A percentile compares a stretch with the other conserved stretches of the same genome.
These are phyloP conservation scores for Termitomyces sp. DNA, from an alignment of 768 basidiomycete species.

Conservation along the genomic window DNA sequence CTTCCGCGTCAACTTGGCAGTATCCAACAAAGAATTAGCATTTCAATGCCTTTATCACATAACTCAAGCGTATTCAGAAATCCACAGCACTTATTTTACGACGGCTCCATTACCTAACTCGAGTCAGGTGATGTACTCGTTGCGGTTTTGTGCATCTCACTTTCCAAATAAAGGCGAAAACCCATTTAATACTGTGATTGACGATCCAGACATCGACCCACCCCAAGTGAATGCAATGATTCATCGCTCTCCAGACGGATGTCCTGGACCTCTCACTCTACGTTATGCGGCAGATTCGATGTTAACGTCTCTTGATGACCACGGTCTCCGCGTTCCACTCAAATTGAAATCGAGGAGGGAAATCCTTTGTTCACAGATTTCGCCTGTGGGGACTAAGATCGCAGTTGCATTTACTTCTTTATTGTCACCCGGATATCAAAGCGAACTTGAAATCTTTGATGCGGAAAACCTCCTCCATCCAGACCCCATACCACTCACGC, in stretches of 20 bases:
- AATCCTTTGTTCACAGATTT: not conserved
- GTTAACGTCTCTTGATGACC: not conserved
- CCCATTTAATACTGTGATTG: not conserved
- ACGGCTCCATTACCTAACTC: not conserved
- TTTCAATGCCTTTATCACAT: not conserved
- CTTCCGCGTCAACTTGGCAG: not conserved
- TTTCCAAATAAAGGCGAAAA: not conserved
- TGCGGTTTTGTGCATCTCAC: constrained; percentile 1
- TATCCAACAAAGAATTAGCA: not conserved
- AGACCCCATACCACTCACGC: not conserved
- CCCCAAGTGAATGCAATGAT: not conserved
- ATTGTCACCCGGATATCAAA: too few species aligned
- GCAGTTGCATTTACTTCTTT: not conserved
- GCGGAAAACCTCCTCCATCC: not conserved
- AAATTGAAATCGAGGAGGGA: not conserved
- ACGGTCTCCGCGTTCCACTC: not conserved
- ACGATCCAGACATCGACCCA: not conserved
- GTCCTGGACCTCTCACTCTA: not conserved
- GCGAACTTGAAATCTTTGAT: not conserved
- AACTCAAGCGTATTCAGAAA: not conserved
- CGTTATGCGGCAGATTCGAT: not conserved
- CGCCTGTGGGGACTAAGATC: not conserved
- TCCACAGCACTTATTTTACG: not conserved
- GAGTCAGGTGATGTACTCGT: not conserved
- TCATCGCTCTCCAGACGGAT: not conserved